Evolutionary conservation across 2,329 filamentous ascomycete genomes (phyloP).

Genomic region (Zymoseptoria crescenta): DNA sequence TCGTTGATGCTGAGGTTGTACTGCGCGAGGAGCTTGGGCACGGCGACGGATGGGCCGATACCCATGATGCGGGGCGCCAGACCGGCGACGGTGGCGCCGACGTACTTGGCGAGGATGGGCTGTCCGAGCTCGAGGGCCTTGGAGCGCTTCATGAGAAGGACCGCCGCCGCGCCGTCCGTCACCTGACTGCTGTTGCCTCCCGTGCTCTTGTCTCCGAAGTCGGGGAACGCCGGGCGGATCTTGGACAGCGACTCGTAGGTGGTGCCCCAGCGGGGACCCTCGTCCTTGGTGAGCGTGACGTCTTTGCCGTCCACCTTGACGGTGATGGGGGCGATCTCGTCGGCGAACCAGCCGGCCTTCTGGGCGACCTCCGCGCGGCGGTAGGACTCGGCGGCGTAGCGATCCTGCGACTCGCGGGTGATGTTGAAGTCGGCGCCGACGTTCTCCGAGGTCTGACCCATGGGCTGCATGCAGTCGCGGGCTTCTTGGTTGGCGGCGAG

Average conservation of each 20-base stretch:
- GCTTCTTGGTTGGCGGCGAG: constrained; percentile 65
- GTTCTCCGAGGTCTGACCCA: constrained; percentile 98
- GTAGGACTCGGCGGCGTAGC: constrained; percentile 81
- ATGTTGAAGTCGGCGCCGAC: constrained; percentile 87
- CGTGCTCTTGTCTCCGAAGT: constrained; percentile 78
- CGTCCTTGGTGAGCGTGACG: constrained; percentile 74
- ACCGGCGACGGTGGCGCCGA: constrained; percentile 82
- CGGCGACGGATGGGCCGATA: constrained; percentile 67
- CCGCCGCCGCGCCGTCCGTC: constrained; percentile 84
- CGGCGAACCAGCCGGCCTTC: constrained; percentile 82
- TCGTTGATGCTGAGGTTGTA: constrained; percentile 72
- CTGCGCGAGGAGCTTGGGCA: constrained; percentile 75
- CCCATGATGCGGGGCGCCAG: constrained; percentile 94
- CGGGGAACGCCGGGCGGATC: constrained; percentile 81
- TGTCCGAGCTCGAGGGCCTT: constrained; percentile 79
- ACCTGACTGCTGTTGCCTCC: constrained; percentile 93
- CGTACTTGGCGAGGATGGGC: constrained; percentile 90
- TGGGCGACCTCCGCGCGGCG: constrained; percentile 80
- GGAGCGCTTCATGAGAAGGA: constrained; percentile 90
- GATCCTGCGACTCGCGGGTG: constrained; percentile 70
- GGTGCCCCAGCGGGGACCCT: constrained; percentile 84
- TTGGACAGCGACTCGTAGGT: constrained; percentile 75
- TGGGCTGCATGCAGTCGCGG: constrained; percentile 80
- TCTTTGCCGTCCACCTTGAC: constrained; percentile 68
- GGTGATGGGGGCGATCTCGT: constrained; percentile 86